Base-by-base conservation (phyloP, 2,329 filamentous ascomycete species). In the Amphichorda felina region DNA sequence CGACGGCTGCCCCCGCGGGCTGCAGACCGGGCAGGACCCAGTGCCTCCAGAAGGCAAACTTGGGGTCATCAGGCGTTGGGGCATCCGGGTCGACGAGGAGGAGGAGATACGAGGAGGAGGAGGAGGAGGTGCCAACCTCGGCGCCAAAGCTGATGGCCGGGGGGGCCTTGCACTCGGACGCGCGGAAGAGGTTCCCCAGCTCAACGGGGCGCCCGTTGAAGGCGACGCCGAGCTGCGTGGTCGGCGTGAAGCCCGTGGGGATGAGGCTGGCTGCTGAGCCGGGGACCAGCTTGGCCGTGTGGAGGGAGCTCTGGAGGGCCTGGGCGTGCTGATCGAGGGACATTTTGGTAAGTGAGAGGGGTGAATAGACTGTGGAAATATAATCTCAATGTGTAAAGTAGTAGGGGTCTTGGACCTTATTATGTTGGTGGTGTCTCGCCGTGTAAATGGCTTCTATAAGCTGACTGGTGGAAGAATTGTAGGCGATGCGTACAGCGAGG, bases 21-120 rank as follows among this genome's bases (percentile, higher is more conserved):
- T 53, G 54, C 34, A 66, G 31, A 0, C 62, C 61, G 4, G 56
- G 49, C 1, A 70, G 47, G 18, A 73, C 56, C 64, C 66, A 72
- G 43, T 73, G 69, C 15, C 68, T 55, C 67, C 68, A 72, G 44
- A 66, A 71, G 0, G 66, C 63, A 44, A 68, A 72, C 44, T 66
- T 70, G 5, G 66, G 67, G 34, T 72, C 64, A 25, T 68, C 64
- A 0, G 69, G 70, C 0, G 67, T 72, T 0, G 70, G 70, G 15
- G 68, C 69, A 39, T 72, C 70, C 0, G 68, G 68, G 37, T 72
- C 70, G 16, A 70, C 55, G 28, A 73, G 54, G 41, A 72, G 51
- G 34, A 71, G 51, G 25, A 61, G 57, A 48, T 68, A 72, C 1
- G 51, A 43, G 19, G 46, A 73, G 54, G 41, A 72, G 51, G 34